These are phyloP conservation scores for Melampsora larici-populina DNA, from an alignment of 1,284 basidiomycete species.

Conservation along the genomic window DNA sequence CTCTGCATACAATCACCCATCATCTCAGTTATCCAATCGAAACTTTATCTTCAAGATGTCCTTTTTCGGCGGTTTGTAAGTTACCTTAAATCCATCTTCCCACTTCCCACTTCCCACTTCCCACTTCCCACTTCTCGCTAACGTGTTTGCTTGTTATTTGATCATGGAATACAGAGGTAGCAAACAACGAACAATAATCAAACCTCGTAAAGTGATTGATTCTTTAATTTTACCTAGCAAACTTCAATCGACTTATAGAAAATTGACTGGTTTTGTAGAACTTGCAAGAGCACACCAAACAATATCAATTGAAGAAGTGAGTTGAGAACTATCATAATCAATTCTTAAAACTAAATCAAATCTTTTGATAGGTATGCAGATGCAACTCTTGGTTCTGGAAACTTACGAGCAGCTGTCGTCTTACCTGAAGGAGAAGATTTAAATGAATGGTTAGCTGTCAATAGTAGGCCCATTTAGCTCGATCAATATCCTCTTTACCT, in stretches of 20 bases:
- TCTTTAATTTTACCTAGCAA: not conserved
- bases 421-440: conserved; percentile 90
- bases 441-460: conserved; percentile 95
- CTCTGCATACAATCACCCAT: not conserved
- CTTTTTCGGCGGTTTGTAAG: conserved; percentile 40
- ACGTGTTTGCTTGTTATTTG: not conserved
- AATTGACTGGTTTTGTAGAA: conserved; percentile 17
- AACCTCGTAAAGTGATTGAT: conserved; percentile 31
- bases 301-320: conserved; percentile 41
- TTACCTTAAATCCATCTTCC: not conserved
- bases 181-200: conserved; percentile 40
- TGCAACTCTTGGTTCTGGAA: conserved; percentile 66
- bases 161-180: not conserved
- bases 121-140: too few relatives aligned
- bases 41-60: conserved; percentile 14
- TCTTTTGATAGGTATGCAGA: conserved; percentile 41
- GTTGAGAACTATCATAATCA: not conserved
- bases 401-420: conserved; percentile 79
- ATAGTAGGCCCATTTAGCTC: conserved; percentile 65
- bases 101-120: not conserved
- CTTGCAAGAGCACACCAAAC: conserved; percentile 38
- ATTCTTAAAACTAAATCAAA: not conserved
- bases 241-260: too few relatives aligned
- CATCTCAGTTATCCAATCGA: not conserved
- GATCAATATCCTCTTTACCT: conserved; percentile 47